Base-by-base conservation (phyloP, 805 yeast genomes). In the Yarrowia sp. region DNA sequence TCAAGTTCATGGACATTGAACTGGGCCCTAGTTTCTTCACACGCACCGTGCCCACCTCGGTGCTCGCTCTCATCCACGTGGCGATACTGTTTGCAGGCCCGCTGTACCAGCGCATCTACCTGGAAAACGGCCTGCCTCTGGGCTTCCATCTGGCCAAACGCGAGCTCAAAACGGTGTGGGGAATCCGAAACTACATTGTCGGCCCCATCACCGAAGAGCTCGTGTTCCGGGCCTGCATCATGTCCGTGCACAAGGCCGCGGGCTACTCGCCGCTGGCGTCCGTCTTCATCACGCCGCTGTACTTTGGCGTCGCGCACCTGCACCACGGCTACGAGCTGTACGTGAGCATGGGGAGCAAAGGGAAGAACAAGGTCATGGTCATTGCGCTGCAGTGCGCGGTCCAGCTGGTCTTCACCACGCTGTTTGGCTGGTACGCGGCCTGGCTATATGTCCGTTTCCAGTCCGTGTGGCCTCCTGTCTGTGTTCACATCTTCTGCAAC, bases 141-240 rank as follows among this genome's bases (percentile, higher is more conserved):
- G 65, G 65, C 35, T 40, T 63, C 16, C 55, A 48, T 8, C 48
- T 63, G 40, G 56, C 55, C 46, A 63, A 49, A 12, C 56, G 67
- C 15, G 65, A 59, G 41, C 65, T 59, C 43, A 38, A 38, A 12
- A 63, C 55, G 26, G 56, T 63, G 26, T 63, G 67, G 67, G 67
- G 56, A n/a, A 48, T 63, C 32, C 77, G 95, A 70, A 87, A 89
- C 74, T 81, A 85, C 58, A 68, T 89, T 0, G 79, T 89, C 48
- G 97, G 92, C 0, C 97, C 97, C 4, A 58, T 88, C 1, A 87
- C 94, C 0, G 97, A 91, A 75, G 97, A 91, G 74, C 71, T 90
- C 38, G 83, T 90, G 1, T 91, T 87, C 75, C 80, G 96, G 1
- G 81, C 88, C 0, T 75, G 82, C 72, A 70, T 84, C 70, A 69